These are phyloP conservation scores for Saturnispora dispora DNA, from an alignment of 805 yeast species.

Conservation along the genomic window DNA sequence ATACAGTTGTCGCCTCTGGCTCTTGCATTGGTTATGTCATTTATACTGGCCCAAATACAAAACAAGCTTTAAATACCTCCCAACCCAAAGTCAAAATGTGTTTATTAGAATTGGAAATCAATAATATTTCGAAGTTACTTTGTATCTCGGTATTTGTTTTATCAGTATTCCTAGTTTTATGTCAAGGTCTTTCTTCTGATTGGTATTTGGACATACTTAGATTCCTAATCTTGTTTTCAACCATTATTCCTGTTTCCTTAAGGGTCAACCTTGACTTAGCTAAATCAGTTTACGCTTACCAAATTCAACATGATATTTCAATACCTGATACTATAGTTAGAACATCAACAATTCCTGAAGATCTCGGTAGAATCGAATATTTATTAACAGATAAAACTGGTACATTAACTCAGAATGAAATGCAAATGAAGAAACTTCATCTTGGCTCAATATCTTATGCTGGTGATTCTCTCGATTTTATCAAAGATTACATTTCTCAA, in stretches of 20 bases:
- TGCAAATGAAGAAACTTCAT: slow-evolving; percentile 91
- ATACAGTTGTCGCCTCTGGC: slow-evolving; percentile 93
- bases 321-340: slow-evolving; percentile 88
- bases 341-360: slow-evolving; percentile 97
- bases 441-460: slow-evolving; percentile 89
- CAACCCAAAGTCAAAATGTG: slow-evolving; percentile 83
- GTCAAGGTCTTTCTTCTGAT: slow-evolving; percentile 58
- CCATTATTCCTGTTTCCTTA: slow-evolving; percentile 92
- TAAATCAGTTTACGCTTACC: slow-evolving; percentile 90
- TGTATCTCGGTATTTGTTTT: slow-evolving; percentile 80
- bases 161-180: slow-evolving; percentile 66
- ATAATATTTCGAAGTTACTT: slow-evolving; percentile 74
- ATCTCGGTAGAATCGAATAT: slow-evolving; percentile 91
- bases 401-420: slow-evolving; percentile 93
- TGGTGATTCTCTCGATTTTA: slow-evolving; percentile 86
- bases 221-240: slow-evolving; percentile 82
- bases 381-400: slow-evolving; percentile 92
- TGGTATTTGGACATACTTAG: slow-evolving; percentile 93
- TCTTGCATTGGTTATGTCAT: slow-evolving; percentile 80
- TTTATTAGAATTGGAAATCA: slow-evolving; percentile 82
- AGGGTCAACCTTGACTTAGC: slow-evolving; percentile 94
- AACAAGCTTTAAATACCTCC: slow-evolving; percentile 92
- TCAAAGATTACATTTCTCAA: slow-evolving; percentile 49
- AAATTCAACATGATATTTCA: slow-evolving; percentile 77
- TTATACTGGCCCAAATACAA: slow-evolving; percentile 87